Evolutionary conservation across 352 stramenopile genomes (phyloP).

Genomic region (Elongisporangium anandrum): DNA sequence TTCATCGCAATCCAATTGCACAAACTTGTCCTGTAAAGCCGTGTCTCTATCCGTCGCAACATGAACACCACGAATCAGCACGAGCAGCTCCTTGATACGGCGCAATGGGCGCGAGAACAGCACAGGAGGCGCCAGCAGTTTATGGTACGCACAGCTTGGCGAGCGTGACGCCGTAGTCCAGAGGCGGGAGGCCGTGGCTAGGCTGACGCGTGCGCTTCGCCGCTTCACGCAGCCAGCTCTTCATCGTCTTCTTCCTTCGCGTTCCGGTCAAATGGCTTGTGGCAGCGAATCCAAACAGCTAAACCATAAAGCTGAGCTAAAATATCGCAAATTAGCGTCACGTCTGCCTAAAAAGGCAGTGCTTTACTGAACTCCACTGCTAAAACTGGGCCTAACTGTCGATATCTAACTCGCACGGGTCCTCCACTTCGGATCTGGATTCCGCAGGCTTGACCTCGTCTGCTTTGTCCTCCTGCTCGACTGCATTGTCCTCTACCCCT

Average conservation of each 20-base stretch:
- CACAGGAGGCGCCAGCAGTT: no score
- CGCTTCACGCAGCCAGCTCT: constrained; percentile 69
- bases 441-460: background rate
- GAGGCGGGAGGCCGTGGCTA: constrained; percentile 36
- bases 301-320: background rate
- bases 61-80: constrained; percentile 3
- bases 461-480: background rate
- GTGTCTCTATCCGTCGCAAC: constrained; percentile 32
- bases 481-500: background rate
- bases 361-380: constrained; percentile 1
- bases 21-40: constrained; percentile 51
- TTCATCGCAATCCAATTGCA: constrained; percentile 70
- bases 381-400: background rate
- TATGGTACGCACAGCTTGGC: constrained; percentile 34
- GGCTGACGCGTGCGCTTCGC: constrained; percentile 45
- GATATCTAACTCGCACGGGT: background rate
- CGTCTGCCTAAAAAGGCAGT: background rate
- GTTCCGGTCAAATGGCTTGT: background rate
- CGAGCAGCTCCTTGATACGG: background rate
- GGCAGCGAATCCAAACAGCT: background rate
- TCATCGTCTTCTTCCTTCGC: constrained; percentile 31
- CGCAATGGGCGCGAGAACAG: background rate
- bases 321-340: background rate
- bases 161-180: constrained; percentile 60
- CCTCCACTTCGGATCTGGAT: background rate